These are phyloP conservation scores for Pseudomassariella vexata DNA, from an alignment of 2,329 filamentous ascomycete genomes.

Conservation along the genomic window DNA sequence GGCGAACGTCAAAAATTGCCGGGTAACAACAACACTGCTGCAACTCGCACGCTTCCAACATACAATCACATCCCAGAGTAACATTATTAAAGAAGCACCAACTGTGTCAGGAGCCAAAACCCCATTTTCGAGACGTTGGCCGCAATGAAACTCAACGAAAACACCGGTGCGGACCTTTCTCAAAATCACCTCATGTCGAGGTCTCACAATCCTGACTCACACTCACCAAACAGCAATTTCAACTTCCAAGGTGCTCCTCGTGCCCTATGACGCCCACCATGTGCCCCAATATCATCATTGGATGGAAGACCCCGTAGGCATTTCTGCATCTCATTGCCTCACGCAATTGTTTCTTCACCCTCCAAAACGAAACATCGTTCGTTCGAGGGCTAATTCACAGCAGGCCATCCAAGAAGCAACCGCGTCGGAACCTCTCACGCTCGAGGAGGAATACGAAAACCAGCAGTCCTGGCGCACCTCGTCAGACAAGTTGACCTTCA, in stretches of 20 bases:
- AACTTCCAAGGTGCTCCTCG: slow-evolving; percentile 63
- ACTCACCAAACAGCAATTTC: slow-evolving; percentile 56
- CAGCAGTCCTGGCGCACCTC: slow-evolving; percentile 81
- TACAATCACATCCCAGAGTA: no score
- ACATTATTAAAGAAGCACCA: no score
- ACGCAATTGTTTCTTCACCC: background rate
- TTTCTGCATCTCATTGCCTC: background rate
- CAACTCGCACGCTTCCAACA: no score
- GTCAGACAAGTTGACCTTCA: slow-evolving; percentile 86
- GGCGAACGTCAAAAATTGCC: no score
- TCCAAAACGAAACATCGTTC: background rate
- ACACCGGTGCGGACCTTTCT: slow-evolving; percentile 34
- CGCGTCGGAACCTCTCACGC: slow-evolving; percentile 75
- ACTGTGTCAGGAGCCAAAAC: no score
- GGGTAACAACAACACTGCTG: no score
- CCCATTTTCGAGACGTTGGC: background rate
- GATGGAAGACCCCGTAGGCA: slow-evolving; percentile 74
- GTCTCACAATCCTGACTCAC: no score
- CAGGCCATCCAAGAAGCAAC: slow-evolving; percentile 76
- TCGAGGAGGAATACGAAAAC: slow-evolving; percentile 84
- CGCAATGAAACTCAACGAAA: slow-evolving; percentile 25
- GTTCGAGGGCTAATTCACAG: no score
- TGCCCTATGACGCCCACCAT: slow-evolving; percentile 79
- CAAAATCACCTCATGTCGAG: no score
- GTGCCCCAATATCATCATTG: slow-evolving; percentile 79